Percentiles rank a stretch among this genome's conserved stretches.
These are phyloP conservation scores for Voacanga thouarsii DNA, from an alignment of 257 asterid species.

Conservation along the genomic window DNA sequence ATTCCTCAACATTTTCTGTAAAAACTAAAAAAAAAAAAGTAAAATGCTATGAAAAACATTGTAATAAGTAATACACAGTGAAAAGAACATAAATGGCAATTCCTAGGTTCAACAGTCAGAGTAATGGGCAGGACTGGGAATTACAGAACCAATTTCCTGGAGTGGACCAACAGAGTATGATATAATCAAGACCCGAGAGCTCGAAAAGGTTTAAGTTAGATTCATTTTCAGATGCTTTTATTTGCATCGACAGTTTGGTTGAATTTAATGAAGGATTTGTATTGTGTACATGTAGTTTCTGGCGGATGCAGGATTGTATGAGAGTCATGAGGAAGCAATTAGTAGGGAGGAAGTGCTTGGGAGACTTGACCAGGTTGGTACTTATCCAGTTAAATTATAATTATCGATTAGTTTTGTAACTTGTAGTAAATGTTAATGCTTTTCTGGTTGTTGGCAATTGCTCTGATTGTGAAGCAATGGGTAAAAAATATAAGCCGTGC, in stretches of 20 bases:
- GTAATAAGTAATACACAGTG: neutral
- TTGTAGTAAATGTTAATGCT: neutral
- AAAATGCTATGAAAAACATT: neutral
- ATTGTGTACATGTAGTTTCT: conserved; percentile 54
- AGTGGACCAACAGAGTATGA: conserved; percentile 30
- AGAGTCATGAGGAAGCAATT: conserved; percentile 82
- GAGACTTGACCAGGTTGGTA: conserved; percentile 80
- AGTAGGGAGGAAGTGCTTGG: conserved; percentile 96
- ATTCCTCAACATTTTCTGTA: neutral
- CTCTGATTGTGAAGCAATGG: conserved; percentile 41
- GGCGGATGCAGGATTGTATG: conserved; percentile 72
- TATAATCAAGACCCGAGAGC: conserved; percentile 21
- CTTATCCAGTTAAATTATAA: conserved; percentile 7
- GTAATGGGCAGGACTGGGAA: conserved; percentile 23
- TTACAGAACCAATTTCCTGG: conserved; percentile 33
- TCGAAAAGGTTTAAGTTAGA: conserved; percentile 23
- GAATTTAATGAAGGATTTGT: conserved; percentile 10
- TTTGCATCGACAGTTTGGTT: neutral
- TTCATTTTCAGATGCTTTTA: neutral
- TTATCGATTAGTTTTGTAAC: neutral
- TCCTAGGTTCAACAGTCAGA: conserved; percentile 16
- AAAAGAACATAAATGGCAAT: conserved; percentile 17
- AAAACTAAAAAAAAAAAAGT: neutral
- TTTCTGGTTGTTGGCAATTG: conserved; percentile 1
- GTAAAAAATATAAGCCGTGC: conserved; percentile 40